Conservation (phyloP, 2,329 filamentous ascomycete species). For the Sclerotiophoma versabilis region DNA sequence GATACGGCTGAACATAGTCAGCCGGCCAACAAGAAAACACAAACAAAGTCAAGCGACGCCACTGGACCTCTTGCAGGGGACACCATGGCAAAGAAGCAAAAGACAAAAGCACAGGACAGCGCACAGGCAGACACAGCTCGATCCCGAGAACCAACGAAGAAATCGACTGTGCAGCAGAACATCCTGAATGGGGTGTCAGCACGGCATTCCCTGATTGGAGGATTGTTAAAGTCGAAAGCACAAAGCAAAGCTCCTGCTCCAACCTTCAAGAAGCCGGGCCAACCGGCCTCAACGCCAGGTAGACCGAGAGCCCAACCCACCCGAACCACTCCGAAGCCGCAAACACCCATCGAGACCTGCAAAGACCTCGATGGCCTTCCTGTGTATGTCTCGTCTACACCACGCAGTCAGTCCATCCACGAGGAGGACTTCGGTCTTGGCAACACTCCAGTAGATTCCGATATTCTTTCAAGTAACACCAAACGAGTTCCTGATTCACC, state of each 20-base stretch:
- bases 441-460: constrained; percentile 11
- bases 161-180: not conserved
- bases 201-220: constrained; percentile 23
- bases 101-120: not conserved
- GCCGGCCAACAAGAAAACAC: constrained; percentile 3
- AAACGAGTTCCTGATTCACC: constrained; percentile 54
- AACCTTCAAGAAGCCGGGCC: constrained; percentile 29
- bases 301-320: constrained; percentile 11
- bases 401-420: constrained; percentile 5
- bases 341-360: constrained; percentile 15
- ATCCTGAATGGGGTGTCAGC: constrained; percentile 3
- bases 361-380: constrained; percentile 2
- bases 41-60: not conserved
- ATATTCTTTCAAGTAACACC: constrained; percentile 51
- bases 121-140: not conserved
- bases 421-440: constrained; percentile 8
- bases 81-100: not conserved
- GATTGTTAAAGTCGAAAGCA: constrained; percentile 17
- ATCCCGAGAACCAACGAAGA: not conserved
- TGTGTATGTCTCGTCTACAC: constrained; percentile 20
- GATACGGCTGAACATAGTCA: not conserved
- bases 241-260: constrained; percentile 1
- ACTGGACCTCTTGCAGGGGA: not conserved
- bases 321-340: constrained; percentile 1
- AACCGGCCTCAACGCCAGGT: constrained; percentile 25